Percentiles rank a stretch among this genome's conserved stretches.
Conservation (phyloP, 2,329 filamentous ascomycete species). For the Diaporthe citrichinensis region DNA sequence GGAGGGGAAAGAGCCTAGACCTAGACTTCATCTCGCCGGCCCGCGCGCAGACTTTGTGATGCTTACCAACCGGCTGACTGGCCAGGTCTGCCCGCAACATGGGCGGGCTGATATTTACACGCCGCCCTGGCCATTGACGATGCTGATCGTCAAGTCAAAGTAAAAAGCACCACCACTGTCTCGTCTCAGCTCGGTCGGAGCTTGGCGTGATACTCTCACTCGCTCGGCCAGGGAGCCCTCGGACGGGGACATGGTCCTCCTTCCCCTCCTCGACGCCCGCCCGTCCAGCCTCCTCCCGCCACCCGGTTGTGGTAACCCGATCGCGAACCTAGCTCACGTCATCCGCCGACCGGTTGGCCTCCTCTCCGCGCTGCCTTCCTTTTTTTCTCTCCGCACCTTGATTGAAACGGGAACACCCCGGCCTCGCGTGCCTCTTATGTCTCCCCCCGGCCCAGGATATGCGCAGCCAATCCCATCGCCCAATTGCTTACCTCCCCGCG, state of each 20-base stretch:
- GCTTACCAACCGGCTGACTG: slow-evolving; percentile 24
- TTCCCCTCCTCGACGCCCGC: not conserved
- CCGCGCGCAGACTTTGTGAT: slow-evolving; percentile 18
- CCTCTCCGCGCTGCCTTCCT: slow-evolving; percentile 17
- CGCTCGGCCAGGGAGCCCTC: not conserved
- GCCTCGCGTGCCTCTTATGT: not conserved
- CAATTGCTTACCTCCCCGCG: not conserved
- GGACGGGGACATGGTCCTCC: not conserved
- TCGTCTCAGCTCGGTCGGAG: slow-evolving; percentile 29
- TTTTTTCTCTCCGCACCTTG: slow-evolving; percentile 16
- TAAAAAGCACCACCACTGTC: slow-evolving; percentile 11
- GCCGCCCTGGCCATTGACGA: not conserved
- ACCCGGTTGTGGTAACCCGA: slow-evolving; percentile 1
- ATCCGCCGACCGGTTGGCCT: slow-evolving; percentile 25
- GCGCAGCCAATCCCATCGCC: slow-evolving; percentile 15
- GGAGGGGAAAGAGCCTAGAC: not conserved
- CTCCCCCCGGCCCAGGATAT: not conserved
- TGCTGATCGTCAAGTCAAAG: not conserved
- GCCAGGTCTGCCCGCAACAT: not conserved
- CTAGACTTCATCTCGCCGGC: slow-evolving; percentile 13
- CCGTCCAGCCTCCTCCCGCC: not conserved
- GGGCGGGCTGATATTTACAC: not conserved
- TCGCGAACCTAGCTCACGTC: slow-evolving; percentile 25
- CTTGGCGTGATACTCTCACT: slow-evolving; percentile 5
- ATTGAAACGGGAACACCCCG: slow-evolving; percentile 22